Evolutionary conservation across 768 basidiomycete genomes (phyloP), one percentile per base, ranked within the genome.

Genomic region (Naganishia vaughanmartiniae): DNA sequence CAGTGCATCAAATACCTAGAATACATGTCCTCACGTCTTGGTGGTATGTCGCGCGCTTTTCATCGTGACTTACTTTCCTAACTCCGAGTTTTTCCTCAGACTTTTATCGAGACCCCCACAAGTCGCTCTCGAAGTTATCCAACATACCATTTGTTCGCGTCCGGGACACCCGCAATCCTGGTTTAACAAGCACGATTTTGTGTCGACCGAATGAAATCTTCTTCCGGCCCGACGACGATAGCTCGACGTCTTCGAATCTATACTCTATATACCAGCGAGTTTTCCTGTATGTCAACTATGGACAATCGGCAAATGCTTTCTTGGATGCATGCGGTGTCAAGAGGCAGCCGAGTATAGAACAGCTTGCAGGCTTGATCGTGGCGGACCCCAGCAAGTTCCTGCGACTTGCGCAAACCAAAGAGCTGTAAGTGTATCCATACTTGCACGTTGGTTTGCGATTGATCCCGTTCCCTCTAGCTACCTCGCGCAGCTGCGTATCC

Each of bases 271-370:
- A 91, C 76, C 89, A 89, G 3, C 89, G 89, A 73, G 82, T 95
- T 0, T 96, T 97, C 76, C 85, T 87, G 39, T 96, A 93, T 75
- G 87, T 98, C 60, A 89, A 95, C 78, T 96, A 95, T 77, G 94
- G 93, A 1, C 77, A 85, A 0, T 83, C 84, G 5, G 95, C 90
- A 30, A 95, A 93, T 74, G 84, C 85, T 4, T 97, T 99, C 82
- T 83, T 99, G 54, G 86, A 85, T 66, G 89, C 90, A 3, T 92
- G 92, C 74, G 95, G 96, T 14, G 91, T 93, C 19, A 89, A 88
- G 76, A 88, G 86, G 53, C 91, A 93, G 76, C 94, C 95, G 4
- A 92, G 87, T 54, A 87, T 93, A 5, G 88, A 91, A 15, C 83
- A 82, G 36, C 83, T 76, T 21, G 75, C 75, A 7, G 51, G 45